phyloP scores from a whole-genome alignment of 208 protist genomes.

The Crithidia mellificae region DNA sequence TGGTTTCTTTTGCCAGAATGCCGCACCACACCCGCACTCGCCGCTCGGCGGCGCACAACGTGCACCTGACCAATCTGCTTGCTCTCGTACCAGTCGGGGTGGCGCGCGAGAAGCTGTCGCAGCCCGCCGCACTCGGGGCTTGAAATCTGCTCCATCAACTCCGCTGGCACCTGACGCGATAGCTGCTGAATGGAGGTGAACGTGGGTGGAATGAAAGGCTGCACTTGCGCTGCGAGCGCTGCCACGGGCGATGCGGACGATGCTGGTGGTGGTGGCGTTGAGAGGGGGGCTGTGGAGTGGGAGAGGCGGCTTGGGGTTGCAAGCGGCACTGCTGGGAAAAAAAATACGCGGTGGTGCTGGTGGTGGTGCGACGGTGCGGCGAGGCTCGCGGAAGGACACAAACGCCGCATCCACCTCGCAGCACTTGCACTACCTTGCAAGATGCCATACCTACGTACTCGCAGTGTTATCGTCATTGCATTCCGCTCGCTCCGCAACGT shows the following conservation, averaged over 20 bases:
- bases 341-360: too few relatives aligned
- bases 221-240: constrained; percentile 25
- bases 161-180: constrained; percentile 40
- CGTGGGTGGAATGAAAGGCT: constrained; percentile 40
- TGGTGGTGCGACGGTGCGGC: too few relatives aligned
- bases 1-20: not conserved
- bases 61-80: constrained; percentile 30
- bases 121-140: constrained; percentile 17
- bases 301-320: too few relatives aligned
- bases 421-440: too few relatives aligned
- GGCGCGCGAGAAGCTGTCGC: constrained; percentile 18
- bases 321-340: too few relatives aligned
- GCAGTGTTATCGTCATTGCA: too few relatives aligned
- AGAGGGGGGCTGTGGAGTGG: too few relatives aligned
- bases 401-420: too few relatives aligned
- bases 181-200: constrained; percentile 69
- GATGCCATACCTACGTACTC: too few relatives aligned
- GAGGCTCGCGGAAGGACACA: too few relatives aligned
- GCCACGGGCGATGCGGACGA: not conserved
- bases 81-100: constrained; percentile 24
- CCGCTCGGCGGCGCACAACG: constrained; percentile 7
- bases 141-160: constrained; percentile 53
- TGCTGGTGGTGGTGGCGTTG: too few relatives aligned
- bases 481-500: too few relatives aligned
- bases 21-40: not conserved